These are phyloP conservation scores for Pseudoturritis turrita DNA, from an alignment of 345 rosid species.

Conservation along the genomic window DNA sequence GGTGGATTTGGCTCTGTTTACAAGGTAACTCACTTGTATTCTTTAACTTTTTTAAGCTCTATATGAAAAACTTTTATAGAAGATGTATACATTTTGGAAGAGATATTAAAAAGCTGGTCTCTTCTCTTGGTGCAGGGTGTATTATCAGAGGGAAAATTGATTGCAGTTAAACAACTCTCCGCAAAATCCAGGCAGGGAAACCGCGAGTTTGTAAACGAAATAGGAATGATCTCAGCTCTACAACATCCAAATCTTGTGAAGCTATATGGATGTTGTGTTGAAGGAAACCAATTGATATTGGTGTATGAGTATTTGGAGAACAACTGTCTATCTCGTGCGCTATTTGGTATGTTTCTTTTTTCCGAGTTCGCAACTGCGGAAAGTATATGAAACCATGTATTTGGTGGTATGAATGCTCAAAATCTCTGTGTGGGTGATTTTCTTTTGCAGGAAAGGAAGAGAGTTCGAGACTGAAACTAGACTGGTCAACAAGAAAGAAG, in stretches of 20 bases:
- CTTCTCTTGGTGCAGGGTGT: conserved; percentile 44
- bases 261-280: conserved; percentile 72
- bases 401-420: background rate
- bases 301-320: conserved; percentile 76
- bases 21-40: conserved; percentile 37
- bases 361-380: background rate
- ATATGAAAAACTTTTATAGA: background rate
- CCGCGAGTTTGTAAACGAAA: conserved; percentile 68
- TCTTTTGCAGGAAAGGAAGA: conserved; percentile 47
- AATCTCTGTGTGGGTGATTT: background rate
- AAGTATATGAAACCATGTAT: background rate
- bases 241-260: conserved; percentile 83
- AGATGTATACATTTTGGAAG: background rate
- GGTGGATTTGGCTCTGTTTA: conserved; percentile 83
- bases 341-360: conserved; percentile 46
- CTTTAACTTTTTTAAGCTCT: background rate
- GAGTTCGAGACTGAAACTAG: conserved; percentile 45
- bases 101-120: background rate
- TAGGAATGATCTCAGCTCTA: conserved; percentile 72
- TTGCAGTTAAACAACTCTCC: conserved; percentile 73
- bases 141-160: conserved; percentile 58
- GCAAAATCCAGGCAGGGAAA: conserved; percentile 75
- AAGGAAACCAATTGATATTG: conserved; percentile 62
- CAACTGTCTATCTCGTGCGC: conserved; percentile 60
- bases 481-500: conserved; percentile 69